A percentile compares a stretch with the other conserved stretches of the same genome.
phyloP scores from a whole-genome alignment of 495 filamentous ascomycete species.

The Penicillium arizonense region DNA sequence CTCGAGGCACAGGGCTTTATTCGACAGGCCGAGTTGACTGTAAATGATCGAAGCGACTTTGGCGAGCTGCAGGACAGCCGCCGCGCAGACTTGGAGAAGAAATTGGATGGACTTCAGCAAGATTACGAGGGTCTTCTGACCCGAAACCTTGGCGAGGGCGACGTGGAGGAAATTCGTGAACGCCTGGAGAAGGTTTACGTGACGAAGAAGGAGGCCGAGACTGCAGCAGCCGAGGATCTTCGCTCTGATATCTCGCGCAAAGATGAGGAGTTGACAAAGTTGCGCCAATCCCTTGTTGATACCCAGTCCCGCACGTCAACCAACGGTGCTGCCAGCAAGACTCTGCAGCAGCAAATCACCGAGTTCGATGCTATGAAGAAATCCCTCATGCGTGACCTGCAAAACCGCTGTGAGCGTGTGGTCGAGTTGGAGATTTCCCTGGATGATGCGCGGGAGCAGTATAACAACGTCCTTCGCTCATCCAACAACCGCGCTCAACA shows the following conservation, averaged over 20 bases:
- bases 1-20: constrained; percentile 89
- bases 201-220: constrained; percentile 67
- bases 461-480: constrained; percentile 93
- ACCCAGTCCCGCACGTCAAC: constrained; percentile 61
- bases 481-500: constrained; percentile 98
- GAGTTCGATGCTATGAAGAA: constrained; percentile 99
- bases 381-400: constrained; percentile 95
- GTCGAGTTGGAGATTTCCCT: constrained; percentile 97
- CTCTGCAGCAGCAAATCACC: constrained; percentile 93
- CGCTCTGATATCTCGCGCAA: constrained; percentile 68
- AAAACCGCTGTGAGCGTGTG: constrained; percentile 96
- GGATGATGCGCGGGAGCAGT: constrained; percentile 96
- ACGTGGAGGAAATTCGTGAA: constrained; percentile 78
- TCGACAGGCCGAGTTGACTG: constrained; percentile 84
- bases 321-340: constrained; percentile 79
- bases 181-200: constrained; percentile 74
- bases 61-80: constrained; percentile 62
- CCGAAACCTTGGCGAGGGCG: constrained; percentile 73
- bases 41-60: constrained; percentile 63
- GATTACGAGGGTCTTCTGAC: constrained; percentile 81
- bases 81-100: constrained; percentile 69
- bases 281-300: constrained; percentile 74
- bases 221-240: constrained; percentile 67
- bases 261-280: constrained; percentile 70
- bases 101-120: constrained; percentile 66